phyloP scores from a whole-genome alignment of 2,329 filamentous ascomycete genomes.

The Malbranchea zuffiana region DNA sequence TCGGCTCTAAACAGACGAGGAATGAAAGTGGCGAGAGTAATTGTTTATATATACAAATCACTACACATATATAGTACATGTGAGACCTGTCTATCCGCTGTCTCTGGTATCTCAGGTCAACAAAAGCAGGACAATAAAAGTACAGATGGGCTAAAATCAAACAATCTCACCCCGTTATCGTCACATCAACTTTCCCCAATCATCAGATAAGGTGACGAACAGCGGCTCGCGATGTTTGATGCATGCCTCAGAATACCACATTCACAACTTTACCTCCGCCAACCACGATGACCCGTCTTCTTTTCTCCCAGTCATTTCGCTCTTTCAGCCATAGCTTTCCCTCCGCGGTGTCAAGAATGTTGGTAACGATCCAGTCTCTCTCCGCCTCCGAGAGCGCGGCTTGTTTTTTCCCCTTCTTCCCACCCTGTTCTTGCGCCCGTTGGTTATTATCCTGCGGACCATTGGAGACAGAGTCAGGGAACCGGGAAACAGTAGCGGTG shows the following conservation, averaged over 20 bases:
- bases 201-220: neutral
- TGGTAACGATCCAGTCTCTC: slow-evolving; percentile 49
- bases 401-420: slow-evolving; percentile 21
- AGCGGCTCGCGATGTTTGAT: neutral
- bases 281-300: slow-evolving; percentile 57
- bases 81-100: slow-evolving; percentile 1
- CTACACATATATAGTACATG: neutral
- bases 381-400: slow-evolving; percentile 26
- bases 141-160: too few species aligned
- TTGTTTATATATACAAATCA: too few species aligned
- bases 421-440: slow-evolving; percentile 10
- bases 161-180: neutral
- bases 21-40: too few species aligned
- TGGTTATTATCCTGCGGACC: neutral
- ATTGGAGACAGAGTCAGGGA: slow-evolving; percentile 30
- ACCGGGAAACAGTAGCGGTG: slow-evolving; percentile 51
- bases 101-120: too few species aligned
- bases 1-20: too few species aligned
- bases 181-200: neutral
- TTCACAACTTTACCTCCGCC: slow-evolving; percentile 60
- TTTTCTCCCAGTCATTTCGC: slow-evolving; percentile 40
- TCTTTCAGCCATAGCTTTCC: slow-evolving; percentile 47
- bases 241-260: slow-evolving; percentile 47
- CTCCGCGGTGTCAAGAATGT: slow-evolving; percentile 51
- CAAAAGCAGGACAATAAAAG: too few species aligned